These are phyloP conservation scores for Hypomontagnella monticulosa DNA, from an alignment of 495 filamentous ascomycete genomes.

Conservation along the genomic window DNA sequence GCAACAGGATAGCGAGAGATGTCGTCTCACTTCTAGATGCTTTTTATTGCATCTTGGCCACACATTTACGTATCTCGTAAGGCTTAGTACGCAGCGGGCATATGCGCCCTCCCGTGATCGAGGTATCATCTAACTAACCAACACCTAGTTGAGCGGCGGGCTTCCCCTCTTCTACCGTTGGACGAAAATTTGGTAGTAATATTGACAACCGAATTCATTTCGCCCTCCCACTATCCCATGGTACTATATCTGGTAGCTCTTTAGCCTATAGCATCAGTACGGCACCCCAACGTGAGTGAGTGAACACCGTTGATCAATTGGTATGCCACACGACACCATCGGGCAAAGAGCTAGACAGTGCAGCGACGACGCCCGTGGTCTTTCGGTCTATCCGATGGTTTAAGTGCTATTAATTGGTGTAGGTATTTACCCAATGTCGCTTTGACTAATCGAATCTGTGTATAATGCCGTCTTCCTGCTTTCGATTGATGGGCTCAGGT, in stretches of 20 bases:
- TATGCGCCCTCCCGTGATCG: slow-evolving; percentile 27
- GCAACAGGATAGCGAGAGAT: slow-evolving; percentile 3
- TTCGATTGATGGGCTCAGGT: slow-evolving; percentile 2
- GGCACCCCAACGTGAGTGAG: background rate
- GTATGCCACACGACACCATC: slow-evolving; percentile 18
- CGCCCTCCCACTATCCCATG: too few relatives aligned
- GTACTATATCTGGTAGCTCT: slow-evolving; percentile 1
- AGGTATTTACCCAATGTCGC: background rate
- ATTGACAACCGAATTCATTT: background rate
- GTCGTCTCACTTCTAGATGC: slow-evolving; percentile 7
- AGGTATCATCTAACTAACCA: slow-evolving; percentile 10
- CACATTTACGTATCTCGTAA: slow-evolving; percentile 30
- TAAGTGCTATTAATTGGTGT: background rate
- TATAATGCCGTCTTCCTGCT: slow-evolving; percentile 4
- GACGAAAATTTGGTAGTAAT: slow-evolving; percentile 2
- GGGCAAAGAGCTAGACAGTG: background rate
- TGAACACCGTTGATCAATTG: slow-evolving; percentile 14
- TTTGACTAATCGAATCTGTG: background rate
- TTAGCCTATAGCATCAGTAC: slow-evolving; percentile 6
- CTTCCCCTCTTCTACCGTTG: slow-evolving; percentile 2
- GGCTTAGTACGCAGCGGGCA: slow-evolving; percentile 42
- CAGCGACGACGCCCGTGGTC: too few relatives aligned
- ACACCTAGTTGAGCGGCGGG: slow-evolving; percentile 4
- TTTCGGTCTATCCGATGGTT: too few relatives aligned
- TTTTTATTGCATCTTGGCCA: slow-evolving; percentile 6